Evolutionary conservation across 129 eudicot genomes (phyloP).

Genomic region (Tanacetum coccineum): DNA sequence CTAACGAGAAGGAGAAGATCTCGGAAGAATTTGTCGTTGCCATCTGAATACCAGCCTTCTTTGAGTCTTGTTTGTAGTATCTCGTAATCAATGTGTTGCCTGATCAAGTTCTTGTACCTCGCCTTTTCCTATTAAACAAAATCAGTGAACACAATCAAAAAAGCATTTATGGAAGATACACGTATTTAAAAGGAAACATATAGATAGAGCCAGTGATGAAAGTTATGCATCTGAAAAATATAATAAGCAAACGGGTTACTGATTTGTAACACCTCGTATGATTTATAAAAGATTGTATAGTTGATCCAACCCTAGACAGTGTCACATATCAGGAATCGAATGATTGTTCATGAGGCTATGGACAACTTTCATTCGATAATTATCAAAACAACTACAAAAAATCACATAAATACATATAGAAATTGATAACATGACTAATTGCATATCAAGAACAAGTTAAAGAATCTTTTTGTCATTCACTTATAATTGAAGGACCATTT

Average conservation of each 20-base stretch:
- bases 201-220: no score
- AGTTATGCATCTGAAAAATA: no score
- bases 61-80: slow-evolving; percentile 48
- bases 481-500: no score
- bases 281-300: no score
- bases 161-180: neutral
- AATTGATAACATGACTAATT: neutral
- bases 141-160: neutral
- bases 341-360: no score
- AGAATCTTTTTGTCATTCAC: no score
- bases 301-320: no score
- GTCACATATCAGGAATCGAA: no score
- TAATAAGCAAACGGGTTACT: no score
- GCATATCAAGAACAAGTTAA: neutral
- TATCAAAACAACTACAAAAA: neutral
- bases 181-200: no score
- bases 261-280: no score
- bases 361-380: no score
- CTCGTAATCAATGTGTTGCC: slow-evolving; percentile 59
- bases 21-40: slow-evolving; percentile 50
- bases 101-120: slow-evolving; percentile 53
- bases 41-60: slow-evolving; percentile 52
- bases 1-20: slow-evolving; percentile 59
- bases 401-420: neutral
- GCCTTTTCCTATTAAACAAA: slow-evolving; percentile 40